Conservation (phyloP, 2,329 filamentous ascomycete species). For the Colletotrichum sp. region DNA sequence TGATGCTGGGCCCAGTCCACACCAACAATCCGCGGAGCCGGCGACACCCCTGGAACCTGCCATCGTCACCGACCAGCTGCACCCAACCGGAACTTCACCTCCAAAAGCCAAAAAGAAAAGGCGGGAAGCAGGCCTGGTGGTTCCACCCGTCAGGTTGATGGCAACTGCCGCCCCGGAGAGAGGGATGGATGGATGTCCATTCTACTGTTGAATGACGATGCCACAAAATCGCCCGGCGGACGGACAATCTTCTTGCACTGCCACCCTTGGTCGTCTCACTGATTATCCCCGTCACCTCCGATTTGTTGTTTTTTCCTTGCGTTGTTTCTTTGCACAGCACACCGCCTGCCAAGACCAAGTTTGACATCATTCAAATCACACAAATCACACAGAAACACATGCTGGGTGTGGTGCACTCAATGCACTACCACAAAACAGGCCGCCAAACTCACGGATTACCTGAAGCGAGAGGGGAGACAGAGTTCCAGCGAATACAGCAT, state of each 20-base stretch:
- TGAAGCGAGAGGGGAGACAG: not conserved
- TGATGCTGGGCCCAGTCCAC: not conserved
- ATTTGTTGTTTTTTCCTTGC: not conserved
- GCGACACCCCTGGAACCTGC: not conserved
- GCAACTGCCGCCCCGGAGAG: not conserved
- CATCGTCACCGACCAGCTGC: not conserved
- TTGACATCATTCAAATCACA: slow-evolving; percentile 19
- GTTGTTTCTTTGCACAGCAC: not conserved
- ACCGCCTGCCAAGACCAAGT: not conserved
- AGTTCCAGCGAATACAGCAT: not conserved
- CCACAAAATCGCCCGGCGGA: not conserved
- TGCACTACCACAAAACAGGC: not conserved
- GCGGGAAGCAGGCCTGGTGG: not conserved
- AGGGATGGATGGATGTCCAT: not conserved
- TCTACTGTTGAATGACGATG: not conserved
- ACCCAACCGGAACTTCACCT: not conserved
- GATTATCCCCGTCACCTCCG: not conserved
- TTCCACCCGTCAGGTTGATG: not conserved
- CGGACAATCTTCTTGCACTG: not conserved
- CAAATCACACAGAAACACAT: not conserved
- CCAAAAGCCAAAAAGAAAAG: not conserved
- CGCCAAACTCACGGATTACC: not conserved
- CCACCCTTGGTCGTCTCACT: slow-evolving; percentile 9
- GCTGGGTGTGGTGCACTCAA: not conserved
- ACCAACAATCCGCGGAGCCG: not conserved